Conservation (phyloP, 495 filamentous ascomycete species). For the Neurospora intermedia region DNA sequence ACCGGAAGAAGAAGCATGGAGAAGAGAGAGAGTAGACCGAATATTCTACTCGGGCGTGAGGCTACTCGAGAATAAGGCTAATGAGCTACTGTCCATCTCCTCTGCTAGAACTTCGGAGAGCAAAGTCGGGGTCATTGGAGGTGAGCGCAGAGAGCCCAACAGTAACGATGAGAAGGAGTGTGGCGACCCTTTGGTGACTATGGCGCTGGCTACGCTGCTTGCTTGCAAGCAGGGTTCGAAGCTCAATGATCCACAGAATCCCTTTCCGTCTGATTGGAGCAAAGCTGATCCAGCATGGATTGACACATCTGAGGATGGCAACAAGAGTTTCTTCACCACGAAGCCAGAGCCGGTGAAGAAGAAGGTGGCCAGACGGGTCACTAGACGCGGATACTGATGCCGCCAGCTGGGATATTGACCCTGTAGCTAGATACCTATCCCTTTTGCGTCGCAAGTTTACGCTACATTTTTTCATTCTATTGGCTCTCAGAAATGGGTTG, state of each 20-base stretch:
- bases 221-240: slow-evolving; percentile 13
- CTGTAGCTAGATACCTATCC: not conserved
- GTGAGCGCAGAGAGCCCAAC: slow-evolving; percentile 21
- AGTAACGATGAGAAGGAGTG: slow-evolving; percentile 20
- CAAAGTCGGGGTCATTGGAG: slow-evolving; percentile 20
- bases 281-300: slow-evolving; percentile 15
- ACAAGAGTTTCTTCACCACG: slow-evolving; percentile 22
- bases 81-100: not conserved
- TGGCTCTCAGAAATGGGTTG: not conserved
- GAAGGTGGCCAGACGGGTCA: slow-evolving; percentile 2
- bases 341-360: slow-evolving; percentile 9
- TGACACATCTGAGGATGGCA: slow-evolving; percentile 20
- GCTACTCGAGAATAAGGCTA: slow-evolving; percentile 14
- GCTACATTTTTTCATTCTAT: not conserved
- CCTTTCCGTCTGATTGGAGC: slow-evolving; percentile 8
- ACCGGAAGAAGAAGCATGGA: not conserved
- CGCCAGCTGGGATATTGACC: not conserved
- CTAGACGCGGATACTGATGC: slow-evolving; percentile 15
- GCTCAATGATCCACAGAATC: not conserved
- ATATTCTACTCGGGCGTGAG: slow-evolving; percentile 25
- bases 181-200: slow-evolving; percentile 27
- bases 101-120: slow-evolving; percentile 5
- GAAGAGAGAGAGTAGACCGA: slow-evolving; percentile 9
- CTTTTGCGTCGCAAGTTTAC: not conserved
- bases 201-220: slow-evolving; percentile 26